Base-by-base conservation (phyloP, 805 yeast genomes). In the Schwanniomyces sp. region DNA sequence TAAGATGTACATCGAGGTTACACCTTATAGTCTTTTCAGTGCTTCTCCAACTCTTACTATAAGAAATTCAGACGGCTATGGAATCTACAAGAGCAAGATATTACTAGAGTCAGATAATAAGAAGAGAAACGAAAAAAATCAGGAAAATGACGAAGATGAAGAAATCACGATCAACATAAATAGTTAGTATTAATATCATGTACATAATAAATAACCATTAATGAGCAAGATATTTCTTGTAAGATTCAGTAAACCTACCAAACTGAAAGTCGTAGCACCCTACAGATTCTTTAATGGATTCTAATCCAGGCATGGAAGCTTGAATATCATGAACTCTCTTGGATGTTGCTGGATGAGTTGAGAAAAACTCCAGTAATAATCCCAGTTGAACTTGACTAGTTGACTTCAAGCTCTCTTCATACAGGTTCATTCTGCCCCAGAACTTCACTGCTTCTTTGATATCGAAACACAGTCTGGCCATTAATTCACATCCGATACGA, bases 281-380 rank as follows among this genome's bases (percentile, higher is more conserved):
- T 12, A 75, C 62, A 2, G 59, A 43, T 43, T 75, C 82, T 45
- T 70, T 58, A 29, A 77, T 61, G 11, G 55, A 66, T 34, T 76
- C 75, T 39, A 86, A 80, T 43, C 76, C 77, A 0, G 86, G 85
- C 65, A 84, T 61, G 92, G 96, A 88, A 40, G 72, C 61, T 16
- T 66, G 55, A 68, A 94, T 85, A 51, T 87, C 86, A 26, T 74
- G 68, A 25, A 88, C 84, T 61, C 99, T 79, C 47, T 78, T 79
- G n/a, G 69, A 70, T 16, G 90, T 85, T 14, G 90, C 84, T 0
- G 99, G 99, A 68, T 94, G 99, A 0, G 98, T 90, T 14, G 91
- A 82, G 46, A 92, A 64, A 58, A 66, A 90, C 74, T 90, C 91
- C 12, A 84, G 79, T 11, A 70, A 54, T 1, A 52, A 50, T 4